Conservation (phyloP, 257 asterid species). For the Fraxinus pennsylvanica region DNA sequence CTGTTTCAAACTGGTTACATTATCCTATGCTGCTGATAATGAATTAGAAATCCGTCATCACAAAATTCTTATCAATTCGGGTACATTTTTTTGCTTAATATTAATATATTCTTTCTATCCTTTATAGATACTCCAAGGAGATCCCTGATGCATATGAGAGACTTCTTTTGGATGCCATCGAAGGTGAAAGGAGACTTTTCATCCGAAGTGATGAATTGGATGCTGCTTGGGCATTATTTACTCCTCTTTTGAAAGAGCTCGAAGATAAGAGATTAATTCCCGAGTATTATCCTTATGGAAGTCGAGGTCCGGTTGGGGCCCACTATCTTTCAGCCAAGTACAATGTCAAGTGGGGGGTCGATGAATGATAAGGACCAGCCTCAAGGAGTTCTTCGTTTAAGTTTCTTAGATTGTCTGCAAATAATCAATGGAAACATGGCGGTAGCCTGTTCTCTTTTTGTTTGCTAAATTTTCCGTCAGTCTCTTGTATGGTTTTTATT, state of each 20-base stretch:
- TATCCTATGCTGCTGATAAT: no score
- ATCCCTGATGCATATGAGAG: slow-evolving; percentile 99
- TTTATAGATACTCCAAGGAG: slow-evolving; percentile 74
- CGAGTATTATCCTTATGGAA: slow-evolving; percentile 87
- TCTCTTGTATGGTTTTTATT: neutral
- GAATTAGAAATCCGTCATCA: no score
- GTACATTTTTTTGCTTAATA: neutral
- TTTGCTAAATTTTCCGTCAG: neutral
- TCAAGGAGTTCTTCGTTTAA: neutral
- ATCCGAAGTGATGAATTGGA: slow-evolving; percentile 92
- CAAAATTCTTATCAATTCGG: no score
- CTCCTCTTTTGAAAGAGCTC: slow-evolving; percentile 79
- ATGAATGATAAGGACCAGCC: slow-evolving; percentile 6
- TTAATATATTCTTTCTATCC: slow-evolving; percentile 1
- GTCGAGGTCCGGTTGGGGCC: slow-evolving; percentile 96
- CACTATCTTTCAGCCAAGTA: slow-evolving; percentile 88
- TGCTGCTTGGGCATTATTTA: slow-evolving; percentile 95
- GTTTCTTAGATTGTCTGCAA: neutral
- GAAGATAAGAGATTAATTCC: slow-evolving; percentile 73
- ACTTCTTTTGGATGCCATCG: slow-evolving; percentile 92
- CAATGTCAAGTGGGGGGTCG: slow-evolving; percentile 85
- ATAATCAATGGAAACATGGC: neutral
- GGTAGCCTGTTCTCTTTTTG: neutral
- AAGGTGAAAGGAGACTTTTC: slow-evolving; percentile 97
- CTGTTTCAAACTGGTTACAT: neutral